Conservation (phyloP, 331 rosid species). For the Arachis monticola region DNA sequence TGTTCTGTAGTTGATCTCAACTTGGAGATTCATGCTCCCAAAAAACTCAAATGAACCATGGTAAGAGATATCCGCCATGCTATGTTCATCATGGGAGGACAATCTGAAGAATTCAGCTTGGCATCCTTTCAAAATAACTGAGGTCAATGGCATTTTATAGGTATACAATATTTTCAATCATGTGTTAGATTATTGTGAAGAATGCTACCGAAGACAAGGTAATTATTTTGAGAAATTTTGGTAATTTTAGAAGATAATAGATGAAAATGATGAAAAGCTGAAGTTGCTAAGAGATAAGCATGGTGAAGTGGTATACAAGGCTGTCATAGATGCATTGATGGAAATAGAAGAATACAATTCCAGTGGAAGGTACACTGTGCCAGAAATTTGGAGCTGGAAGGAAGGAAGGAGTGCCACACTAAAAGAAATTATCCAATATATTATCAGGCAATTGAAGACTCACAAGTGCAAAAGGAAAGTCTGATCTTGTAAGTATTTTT, state of each 20-base stretch:
- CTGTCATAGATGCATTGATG: slow-evolving; percentile 43
- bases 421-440: slow-evolving; percentile 43
- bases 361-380: slow-evolving; percentile 45
- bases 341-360: slow-evolving; percentile 52
- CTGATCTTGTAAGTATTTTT: background rate
- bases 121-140: slow-evolving; percentile 49
- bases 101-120: slow-evolving; percentile 41
- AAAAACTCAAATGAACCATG: slow-evolving; percentile 36
- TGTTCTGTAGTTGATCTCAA: slow-evolving; percentile 36
- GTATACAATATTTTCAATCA: slow-evolving; percentile 15
- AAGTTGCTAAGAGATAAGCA: slow-evolving; percentile 29
- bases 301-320: slow-evolving; percentile 45
- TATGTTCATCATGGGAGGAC: slow-evolving; percentile 53
- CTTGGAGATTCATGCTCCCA: slow-evolving; percentile 39
- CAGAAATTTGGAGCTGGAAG: slow-evolving; percentile 49
- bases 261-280: slow-evolving; percentile 47
- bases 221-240: slow-evolving; percentile 11
- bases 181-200: too few relatives aligned
- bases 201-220: background rate
- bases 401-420: slow-evolving; percentile 46
- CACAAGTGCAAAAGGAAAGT: slow-evolving; percentile 41
- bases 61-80: slow-evolving; percentile 37
- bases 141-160: slow-evolving; percentile 35
- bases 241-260: slow-evolving; percentile 42
- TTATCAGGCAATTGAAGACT: slow-evolving; percentile 41